Percentiles rank a stretch among this genome's conserved stretches.
Evolutionary conservation across 768 basidiomycete species (phyloP).

Genomic region (Agaricus subrufescens): DNA sequence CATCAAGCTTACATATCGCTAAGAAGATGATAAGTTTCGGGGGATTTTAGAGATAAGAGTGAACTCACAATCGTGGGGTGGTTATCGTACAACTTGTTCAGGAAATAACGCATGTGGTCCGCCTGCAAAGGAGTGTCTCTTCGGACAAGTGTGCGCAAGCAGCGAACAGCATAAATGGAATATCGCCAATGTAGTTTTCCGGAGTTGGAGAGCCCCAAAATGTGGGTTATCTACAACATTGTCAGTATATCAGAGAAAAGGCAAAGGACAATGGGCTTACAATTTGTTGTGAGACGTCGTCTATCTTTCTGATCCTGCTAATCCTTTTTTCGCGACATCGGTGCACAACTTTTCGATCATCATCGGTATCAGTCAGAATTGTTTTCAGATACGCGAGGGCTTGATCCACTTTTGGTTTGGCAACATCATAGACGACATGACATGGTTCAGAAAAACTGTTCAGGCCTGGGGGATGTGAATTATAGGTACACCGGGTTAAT

Average conservation of each 20-base stretch:
- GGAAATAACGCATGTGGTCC: slow-evolving; percentile 49
- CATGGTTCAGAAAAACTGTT: slow-evolving; percentile 59
- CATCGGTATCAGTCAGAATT: slow-evolving; percentile 24
- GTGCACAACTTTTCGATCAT: slow-evolving; percentile 33
- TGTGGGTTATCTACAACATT: slow-evolving; percentile 17
- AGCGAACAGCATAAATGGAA: slow-evolving; percentile 61
- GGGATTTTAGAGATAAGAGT: neutral
- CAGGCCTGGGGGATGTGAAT: slow-evolving; percentile 37
- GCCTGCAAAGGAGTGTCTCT: slow-evolving; percentile 52
- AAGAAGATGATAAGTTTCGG: slow-evolving; percentile 3
- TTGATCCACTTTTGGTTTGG: slow-evolving; percentile 35
- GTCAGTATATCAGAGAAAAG: neutral
- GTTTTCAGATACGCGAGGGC: slow-evolving; percentile 33
- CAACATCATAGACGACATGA: slow-evolving; percentile 48
- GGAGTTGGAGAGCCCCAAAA: slow-evolving; percentile 57
- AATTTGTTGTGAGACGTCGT: slow-evolving; percentile 36
- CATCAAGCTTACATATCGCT: slow-evolving; percentile 53
- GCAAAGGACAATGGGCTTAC: slow-evolving; percentile 29
- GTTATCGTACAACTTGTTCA: slow-evolving; percentile 56
- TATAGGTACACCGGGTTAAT: neutral
- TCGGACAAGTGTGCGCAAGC: slow-evolving; percentile 63
- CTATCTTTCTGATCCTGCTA: slow-evolving; percentile 33
- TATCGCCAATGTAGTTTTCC: slow-evolving; percentile 78
- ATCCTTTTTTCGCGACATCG: slow-evolving; percentile 42
- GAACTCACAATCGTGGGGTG: slow-evolving; percentile 61